A percentile compares a stretch with the other conserved stretches of the same genome.
Evolutionary conservation across 306 rosid species (phyloP).

Genomic region (Prunus mongolica): DNA sequence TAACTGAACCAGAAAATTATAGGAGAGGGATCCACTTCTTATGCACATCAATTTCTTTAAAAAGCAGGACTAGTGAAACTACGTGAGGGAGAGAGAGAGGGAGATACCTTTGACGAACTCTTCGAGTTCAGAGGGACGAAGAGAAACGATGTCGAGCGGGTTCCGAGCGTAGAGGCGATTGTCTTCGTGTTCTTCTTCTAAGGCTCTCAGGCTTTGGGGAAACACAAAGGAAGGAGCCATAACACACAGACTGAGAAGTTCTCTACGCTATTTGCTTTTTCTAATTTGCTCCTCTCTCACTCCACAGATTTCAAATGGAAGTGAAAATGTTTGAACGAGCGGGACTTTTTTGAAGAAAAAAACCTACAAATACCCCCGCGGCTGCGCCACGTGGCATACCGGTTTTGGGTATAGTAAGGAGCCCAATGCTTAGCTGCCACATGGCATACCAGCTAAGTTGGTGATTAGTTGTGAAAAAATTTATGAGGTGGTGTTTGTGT

Average conservation of each 20-base stretch:
- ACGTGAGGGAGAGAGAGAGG: not conserved
- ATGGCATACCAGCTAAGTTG: no score
- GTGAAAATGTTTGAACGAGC: slow-evolving; percentile 8
- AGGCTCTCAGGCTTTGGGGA: slow-evolving; percentile 57
- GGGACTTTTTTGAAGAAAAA: slow-evolving; percentile 4
- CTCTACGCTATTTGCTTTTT: not conserved
- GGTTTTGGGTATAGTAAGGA: no score
- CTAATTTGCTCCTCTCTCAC: not conserved
- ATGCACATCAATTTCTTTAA: not conserved
- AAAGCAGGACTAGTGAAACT: not conserved
- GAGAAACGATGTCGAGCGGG: slow-evolving; percentile 39
- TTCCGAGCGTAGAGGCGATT: slow-evolving; percentile 53
- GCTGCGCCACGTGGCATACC: no score
- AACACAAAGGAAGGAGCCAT: slow-evolving; percentile 82
- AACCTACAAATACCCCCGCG: no score
- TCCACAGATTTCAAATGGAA: slow-evolving; percentile 19
- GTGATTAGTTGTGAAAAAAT: no score
- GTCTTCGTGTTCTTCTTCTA: slow-evolving; percentile 61
- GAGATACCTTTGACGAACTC: slow-evolving; percentile 85
- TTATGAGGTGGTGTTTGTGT: no score
- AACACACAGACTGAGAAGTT: not conserved
- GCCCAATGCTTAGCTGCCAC: no score
- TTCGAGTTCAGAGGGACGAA: slow-evolving; percentile 63
- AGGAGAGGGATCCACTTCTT: not conserved
- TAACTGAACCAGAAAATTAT: not conserved